These are phyloP conservation scores for Verticillium zaregamsianum DNA, from an alignment of 2,329 filamentous ascomycete genomes.

Conservation along the genomic window DNA sequence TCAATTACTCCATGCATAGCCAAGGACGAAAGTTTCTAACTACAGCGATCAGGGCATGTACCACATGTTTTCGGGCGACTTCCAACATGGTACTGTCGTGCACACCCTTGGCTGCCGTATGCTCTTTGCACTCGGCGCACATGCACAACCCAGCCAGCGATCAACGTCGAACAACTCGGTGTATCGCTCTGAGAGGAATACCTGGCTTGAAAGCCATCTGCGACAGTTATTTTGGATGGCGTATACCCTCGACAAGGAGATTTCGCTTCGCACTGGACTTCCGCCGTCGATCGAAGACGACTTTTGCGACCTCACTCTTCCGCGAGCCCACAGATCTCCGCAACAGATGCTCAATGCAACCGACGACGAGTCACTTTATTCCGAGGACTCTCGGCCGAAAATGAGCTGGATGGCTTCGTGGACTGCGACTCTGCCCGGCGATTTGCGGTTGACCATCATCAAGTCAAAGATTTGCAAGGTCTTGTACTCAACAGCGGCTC, in stretches of 20 bases:
- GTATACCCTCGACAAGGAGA: conserved; percentile 52
- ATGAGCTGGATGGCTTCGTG: conserved; percentile 17
- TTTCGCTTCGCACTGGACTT: conserved; percentile 47
- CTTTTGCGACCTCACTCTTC: conserved; percentile 48
- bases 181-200: conserved; percentile 3
- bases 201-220: conserved; percentile 23
- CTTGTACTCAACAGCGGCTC: conserved; percentile 44
- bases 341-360: background rate
- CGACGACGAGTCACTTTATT: background rate
- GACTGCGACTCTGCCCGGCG: conserved; percentile 32
- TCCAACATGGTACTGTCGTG: conserved; percentile 40
- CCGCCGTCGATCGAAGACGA: conserved; percentile 46
- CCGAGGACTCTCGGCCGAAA: too few relatives aligned
- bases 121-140: conserved; percentile 44
- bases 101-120: conserved; percentile 41
- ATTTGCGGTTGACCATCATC: conserved; percentile 44
- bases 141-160: conserved; percentile 19
- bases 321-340: conserved; percentile 20
- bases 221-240: conserved; percentile 50
- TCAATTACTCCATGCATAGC: background rate
- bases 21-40: background rate
- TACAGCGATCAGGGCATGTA: conserved; percentile 28
- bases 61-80: conserved; percentile 39
- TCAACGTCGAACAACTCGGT: conserved; percentile 11
- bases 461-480: conserved; percentile 44